These are phyloP conservation scores for Akanthomyces uredinophilus DNA, from an alignment of 2,329 filamentous ascomycete genomes.

Conservation along the genomic window DNA sequence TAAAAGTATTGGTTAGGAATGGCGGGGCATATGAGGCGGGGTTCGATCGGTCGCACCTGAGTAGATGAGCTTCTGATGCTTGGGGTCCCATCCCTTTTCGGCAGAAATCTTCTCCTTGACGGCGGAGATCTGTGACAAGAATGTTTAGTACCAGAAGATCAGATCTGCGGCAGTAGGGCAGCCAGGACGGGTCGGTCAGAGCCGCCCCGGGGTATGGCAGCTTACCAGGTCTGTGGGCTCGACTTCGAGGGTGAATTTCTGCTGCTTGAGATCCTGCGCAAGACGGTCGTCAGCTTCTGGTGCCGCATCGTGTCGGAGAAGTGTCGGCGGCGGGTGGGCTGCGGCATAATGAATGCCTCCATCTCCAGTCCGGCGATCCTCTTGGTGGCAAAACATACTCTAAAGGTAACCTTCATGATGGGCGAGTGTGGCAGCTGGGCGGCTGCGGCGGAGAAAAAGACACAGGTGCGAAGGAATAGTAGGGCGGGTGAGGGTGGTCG, in stretches of 20 bases:
- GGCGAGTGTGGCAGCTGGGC: constrained; percentile 33
- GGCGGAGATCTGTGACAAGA: constrained; percentile 62
- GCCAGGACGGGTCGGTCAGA: constrained; percentile 11
- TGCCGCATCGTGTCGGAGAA: not conserved
- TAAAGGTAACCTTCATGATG: constrained; percentile 66
- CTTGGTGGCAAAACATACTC: constrained; percentile 39
- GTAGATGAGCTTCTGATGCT: constrained; percentile 94
- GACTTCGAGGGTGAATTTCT: constrained; percentile 95
- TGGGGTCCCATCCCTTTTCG: constrained; percentile 91
- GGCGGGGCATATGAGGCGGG: constrained; percentile 9
- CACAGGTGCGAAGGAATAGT: not conserved
- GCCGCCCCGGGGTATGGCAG: constrained; percentile 27
- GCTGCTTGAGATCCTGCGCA: constrained; percentile 87
- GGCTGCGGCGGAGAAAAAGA: constrained; percentile 7
- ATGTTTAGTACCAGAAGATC: not conserved
- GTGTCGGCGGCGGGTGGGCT: not conserved
- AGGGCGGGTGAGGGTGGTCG: not conserved
- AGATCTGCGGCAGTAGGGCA: not conserved
- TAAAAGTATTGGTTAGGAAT: constrained; percentile 33
- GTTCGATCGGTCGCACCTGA: constrained; percentile 60
- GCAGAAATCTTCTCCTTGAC: constrained; percentile 89
- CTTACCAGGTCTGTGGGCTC: constrained; percentile 88
- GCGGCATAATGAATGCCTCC: not conserved
- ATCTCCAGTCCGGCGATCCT: not conserved
- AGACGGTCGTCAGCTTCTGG: not conserved